Evolutionary conservation across 352 stramenopile genomes (phyloP).

Genomic region (Pythium periplocum): DNA sequence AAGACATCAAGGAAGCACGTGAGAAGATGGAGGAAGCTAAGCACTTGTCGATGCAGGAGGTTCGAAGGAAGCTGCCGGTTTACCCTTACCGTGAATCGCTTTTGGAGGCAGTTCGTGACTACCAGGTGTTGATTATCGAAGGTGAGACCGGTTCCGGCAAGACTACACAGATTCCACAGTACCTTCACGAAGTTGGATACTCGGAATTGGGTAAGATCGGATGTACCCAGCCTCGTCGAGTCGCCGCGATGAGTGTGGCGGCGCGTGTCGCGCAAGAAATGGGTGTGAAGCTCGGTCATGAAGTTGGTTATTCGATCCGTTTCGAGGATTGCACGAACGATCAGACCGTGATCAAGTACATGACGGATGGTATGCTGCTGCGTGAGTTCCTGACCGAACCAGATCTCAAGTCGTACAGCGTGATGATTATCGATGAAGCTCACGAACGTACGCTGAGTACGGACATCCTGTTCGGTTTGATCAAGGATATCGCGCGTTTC

Average conservation of each 20-base stretch:
- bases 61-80: constrained; percentile 95
- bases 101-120: constrained; percentile 95
- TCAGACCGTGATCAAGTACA: constrained; percentile 98
- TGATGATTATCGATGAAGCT: constrained; percentile 99
- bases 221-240: constrained; percentile 93
- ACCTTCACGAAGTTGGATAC: constrained; percentile 96
- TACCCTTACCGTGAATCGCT: constrained; percentile 98
- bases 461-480: constrained; percentile 98
- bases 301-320: constrained; percentile 98
- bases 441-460: constrained; percentile 98
- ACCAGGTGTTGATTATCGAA: constrained; percentile 83
- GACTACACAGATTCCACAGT: constrained; percentile 99
- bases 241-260: constrained; percentile 99
- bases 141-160: constrained; percentile 95
- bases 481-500: constrained; percentile 98
- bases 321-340: constrained; percentile 99
- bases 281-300: constrained; percentile 94
- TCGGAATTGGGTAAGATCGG: constrained; percentile 95
- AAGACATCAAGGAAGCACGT: constrained; percentile 65
- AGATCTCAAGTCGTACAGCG: constrained; percentile 94
- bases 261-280: constrained; percentile 98
- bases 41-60: constrained; percentile 94
- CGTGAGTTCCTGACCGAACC: constrained; percentile 98
- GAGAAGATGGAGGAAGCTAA: constrained; percentile 72
- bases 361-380: constrained; percentile 99